phyloP scores from a whole-genome alignment of 1,284 basidiomycete species.

The Rhodotorula sp. region DNA sequence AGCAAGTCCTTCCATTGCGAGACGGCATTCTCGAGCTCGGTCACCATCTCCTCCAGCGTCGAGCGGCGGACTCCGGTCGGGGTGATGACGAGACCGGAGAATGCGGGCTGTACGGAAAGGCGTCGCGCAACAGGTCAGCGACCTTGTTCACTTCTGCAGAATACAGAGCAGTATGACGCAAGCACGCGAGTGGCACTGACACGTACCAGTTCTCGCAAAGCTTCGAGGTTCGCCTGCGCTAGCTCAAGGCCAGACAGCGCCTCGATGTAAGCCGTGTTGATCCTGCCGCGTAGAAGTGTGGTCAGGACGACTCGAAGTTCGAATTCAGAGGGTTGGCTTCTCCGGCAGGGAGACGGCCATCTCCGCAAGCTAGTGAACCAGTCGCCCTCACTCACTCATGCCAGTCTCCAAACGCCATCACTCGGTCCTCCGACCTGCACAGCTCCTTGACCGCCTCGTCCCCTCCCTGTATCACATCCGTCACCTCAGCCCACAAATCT shows the following conservation, averaged over 20 bases:
- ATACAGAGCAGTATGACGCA: not conserved
- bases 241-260: slow-evolving; percentile 16
- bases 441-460: not conserved
- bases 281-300: not conserved
- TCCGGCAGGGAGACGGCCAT: too few species aligned
- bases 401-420: slow-evolving; percentile 21
- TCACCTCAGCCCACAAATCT: slow-evolving; percentile 1
- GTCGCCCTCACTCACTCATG: slow-evolving; percentile 16
- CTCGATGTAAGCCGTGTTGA: slow-evolving; percentile 29
- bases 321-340: too few species aligned
- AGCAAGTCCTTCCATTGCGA: not conserved
- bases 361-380: too few species aligned
- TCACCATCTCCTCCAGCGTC: slow-evolving; percentile 6
- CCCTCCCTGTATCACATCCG: slow-evolving; percentile 1
- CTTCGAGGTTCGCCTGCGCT: slow-evolving; percentile 20
- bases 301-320: not conserved
- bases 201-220: slow-evolving; percentile 22
- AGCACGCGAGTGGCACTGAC: too few species aligned
- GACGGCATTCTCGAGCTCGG: not conserved
- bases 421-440: slow-evolving; percentile 4
- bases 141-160: not conserved
- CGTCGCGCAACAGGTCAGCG: not conserved
- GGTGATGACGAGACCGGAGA: slow-evolving; percentile 11
- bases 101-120: slow-evolving; percentile 11
- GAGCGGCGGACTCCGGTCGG: slow-evolving; percentile 6